Evolutionary conservation across 345 rosid genomes (phyloP).

Genomic region (Arabis hirsuta): DNA sequence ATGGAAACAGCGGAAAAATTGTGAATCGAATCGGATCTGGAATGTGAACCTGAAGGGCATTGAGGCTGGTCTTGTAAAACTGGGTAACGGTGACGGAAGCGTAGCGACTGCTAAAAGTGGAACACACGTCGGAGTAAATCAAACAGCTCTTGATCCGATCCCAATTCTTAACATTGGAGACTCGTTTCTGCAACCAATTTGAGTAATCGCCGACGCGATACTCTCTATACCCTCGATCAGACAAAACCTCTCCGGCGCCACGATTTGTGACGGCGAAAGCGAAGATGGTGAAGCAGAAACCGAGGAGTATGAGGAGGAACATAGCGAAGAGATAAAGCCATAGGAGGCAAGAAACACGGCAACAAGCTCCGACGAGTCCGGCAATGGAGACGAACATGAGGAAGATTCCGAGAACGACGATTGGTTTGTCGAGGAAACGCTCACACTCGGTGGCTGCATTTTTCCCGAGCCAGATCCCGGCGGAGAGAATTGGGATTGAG

Average conservation of each 20-base stretch:
- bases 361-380: slow-evolving; percentile 88
- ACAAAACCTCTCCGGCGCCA: slow-evolving; percentile 76
- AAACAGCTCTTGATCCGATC: slow-evolving; percentile 77
- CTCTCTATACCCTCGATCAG: slow-evolving; percentile 79
- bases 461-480: slow-evolving; percentile 82
- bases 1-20: not conserved
- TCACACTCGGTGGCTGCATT: slow-evolving; percentile 81
- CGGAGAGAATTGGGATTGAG: slow-evolving; percentile 80
- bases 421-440: slow-evolving; percentile 84
- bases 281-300: slow-evolving; percentile 82
- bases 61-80: slow-evolving; percentile 51
- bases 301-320: slow-evolving; percentile 79
- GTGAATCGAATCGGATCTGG: not conserved
- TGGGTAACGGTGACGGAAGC: slow-evolving; percentile 15
- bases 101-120: slow-evolving; percentile 46
- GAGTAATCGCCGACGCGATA: slow-evolving; percentile 78
- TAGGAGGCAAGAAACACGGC: slow-evolving; percentile 79
- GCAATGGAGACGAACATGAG: slow-evolving; percentile 85
- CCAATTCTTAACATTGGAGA: slow-evolving; percentile 63
- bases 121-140: slow-evolving; percentile 62
- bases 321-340: slow-evolving; percentile 88
- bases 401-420: slow-evolving; percentile 76
- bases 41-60: slow-evolving; percentile 64
- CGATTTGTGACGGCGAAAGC: slow-evolving; percentile 93
- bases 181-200: slow-evolving; percentile 75